These are phyloP conservation scores for Arachis hypogaea DNA, from an alignment of 306 rosid genomes.

Conservation along the genomic window DNA sequence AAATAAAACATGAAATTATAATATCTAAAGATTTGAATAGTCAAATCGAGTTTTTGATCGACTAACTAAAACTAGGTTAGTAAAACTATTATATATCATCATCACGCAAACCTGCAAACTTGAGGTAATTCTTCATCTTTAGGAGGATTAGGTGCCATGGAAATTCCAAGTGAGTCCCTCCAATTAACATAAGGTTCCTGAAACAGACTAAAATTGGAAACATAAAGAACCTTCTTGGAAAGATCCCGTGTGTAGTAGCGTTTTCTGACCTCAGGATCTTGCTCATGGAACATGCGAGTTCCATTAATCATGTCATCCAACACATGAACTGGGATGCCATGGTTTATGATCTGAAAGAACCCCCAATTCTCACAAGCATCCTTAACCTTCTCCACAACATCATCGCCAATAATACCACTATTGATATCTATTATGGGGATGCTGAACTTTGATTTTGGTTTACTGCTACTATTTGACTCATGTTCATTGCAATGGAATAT, in stretches of 20 bases:
- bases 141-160: constrained; percentile 39
- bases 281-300: constrained; percentile 47
- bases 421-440: constrained; percentile 53
- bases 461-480: neutral
- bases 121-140: constrained; percentile 41
- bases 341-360: constrained; percentile 58
- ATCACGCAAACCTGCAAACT: constrained; percentile 42
- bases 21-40: no score
- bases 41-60: no score
- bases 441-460: constrained; percentile 29
- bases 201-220: constrained; percentile 44
- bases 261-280: constrained; percentile 46
- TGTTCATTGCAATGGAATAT: constrained; percentile 32
- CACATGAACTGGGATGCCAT: constrained; percentile 44
- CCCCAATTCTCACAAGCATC: constrained; percentile 50
- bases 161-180: constrained; percentile 44
- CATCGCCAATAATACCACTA: neutral
- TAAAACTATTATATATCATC: no score
- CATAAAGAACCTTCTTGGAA: constrained; percentile 19
- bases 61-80: neutral
- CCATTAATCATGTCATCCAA: constrained; percentile 51
- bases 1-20: neutral
- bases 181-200: constrained; percentile 40
- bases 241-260: constrained; percentile 48
- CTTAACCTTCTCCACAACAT: constrained; percentile 37